These are phyloP conservation scores for Xylaria curta DNA, from an alignment of 495 filamentous ascomycete genomes.

Conservation along the genomic window DNA sequence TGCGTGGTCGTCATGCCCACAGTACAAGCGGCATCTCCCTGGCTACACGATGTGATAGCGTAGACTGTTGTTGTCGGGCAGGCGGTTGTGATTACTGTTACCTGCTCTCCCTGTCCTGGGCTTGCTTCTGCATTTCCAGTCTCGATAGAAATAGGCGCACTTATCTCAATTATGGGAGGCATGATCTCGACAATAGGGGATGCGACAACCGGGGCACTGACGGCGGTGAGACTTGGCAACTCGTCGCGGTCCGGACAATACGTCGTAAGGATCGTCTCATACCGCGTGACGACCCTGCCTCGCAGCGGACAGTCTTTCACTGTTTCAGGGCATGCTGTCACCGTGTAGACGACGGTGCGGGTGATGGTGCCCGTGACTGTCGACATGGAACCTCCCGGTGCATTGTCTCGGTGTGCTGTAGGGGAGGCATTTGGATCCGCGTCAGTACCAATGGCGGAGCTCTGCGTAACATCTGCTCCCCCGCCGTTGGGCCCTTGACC, in stretches of 20 bases:
- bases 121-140: background rate
- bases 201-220: background rate
- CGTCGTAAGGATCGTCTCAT: constrained; percentile 31
- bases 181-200: background rate
- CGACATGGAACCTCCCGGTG: background rate
- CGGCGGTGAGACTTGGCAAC: background rate
- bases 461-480: background rate
- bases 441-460: no score
- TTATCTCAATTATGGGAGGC: background rate
- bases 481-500: background rate
- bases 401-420: background rate
- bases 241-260: constrained; percentile 29
- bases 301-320: constrained; percentile 3
- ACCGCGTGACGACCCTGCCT: constrained; percentile 20
- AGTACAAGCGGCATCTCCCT: constrained; percentile 18
- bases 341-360: constrained; percentile 29
- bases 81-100: constrained; percentile 15
- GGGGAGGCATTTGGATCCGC: background rate
- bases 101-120: background rate
- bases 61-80: constrained; percentile 18
- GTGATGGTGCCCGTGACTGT: constrained; percentile 32
- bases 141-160: background rate
- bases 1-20: constrained; percentile 27
- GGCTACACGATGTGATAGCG: constrained; percentile 16
- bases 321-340: constrained; percentile 9